phyloP scores from a whole-genome alignment of 2,329 filamentous ascomycete genomes.

The Trichoderma polysporum region DNA sequence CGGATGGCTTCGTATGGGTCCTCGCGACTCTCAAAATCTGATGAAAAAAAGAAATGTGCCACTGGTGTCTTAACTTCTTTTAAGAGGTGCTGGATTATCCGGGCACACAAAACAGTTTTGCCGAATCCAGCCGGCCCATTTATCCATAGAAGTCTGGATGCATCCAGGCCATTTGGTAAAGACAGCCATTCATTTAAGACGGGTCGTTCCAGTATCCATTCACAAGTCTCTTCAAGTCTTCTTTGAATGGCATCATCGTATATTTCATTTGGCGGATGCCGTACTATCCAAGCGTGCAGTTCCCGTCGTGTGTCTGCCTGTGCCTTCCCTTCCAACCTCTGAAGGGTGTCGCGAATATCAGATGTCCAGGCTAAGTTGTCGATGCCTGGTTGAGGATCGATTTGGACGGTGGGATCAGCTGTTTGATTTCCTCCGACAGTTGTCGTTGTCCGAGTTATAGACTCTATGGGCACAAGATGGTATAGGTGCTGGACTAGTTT shows the following conservation, averaged over 20 bases:
- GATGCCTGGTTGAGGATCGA: neutral
- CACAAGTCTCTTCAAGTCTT: conserved; percentile 28
- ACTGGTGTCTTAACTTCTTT: neutral
- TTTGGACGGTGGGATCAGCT: neutral
- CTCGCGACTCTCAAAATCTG: conserved; percentile 26
- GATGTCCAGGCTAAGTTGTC: neutral
- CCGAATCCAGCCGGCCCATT: conserved; percentile 33
- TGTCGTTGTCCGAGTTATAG: neutral
- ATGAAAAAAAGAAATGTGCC: conserved; percentile 37
- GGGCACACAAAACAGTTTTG: conserved; percentile 36
- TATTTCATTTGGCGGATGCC: conserved; percentile 14
- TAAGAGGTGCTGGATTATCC: conserved; percentile 29
- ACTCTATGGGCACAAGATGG: conserved; percentile 11
- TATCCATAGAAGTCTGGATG: conserved; percentile 33
- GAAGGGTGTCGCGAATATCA: neutral
- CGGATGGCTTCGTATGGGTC: conserved; percentile 31
- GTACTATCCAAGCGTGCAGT: conserved; percentile 24
- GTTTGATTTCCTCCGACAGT: neutral
- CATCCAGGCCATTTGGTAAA: neutral
- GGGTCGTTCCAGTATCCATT: conserved; percentile 29
- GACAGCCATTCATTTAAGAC: conserved; percentile 27
- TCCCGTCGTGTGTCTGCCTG: conserved; percentile 16
- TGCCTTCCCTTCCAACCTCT: neutral
- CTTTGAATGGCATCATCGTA: conserved; percentile 26
- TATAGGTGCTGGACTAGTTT: conserved; percentile 20